These are phyloP conservation scores for Termitomyces sp. DNA, from an alignment of 768 basidiomycete genomes.

Conservation along the genomic window DNA sequence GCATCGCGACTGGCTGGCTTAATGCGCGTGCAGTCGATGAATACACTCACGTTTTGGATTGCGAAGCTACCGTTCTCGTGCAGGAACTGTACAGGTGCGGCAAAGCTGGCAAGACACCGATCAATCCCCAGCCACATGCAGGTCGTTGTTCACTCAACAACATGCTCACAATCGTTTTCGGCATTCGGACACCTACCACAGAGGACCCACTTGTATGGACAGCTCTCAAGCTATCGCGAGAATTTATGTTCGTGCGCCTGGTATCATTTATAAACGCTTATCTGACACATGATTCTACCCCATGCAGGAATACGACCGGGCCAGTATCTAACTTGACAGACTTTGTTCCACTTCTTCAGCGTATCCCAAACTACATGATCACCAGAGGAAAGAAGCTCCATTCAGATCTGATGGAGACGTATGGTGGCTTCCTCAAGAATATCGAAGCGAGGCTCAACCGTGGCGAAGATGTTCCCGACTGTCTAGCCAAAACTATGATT, in stretches of 20 bases:
- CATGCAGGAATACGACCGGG: slow-evolving; percentile 35
- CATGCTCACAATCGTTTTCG: slow-evolving; percentile 42
- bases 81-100: slow-evolving; percentile 30
- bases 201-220: slow-evolving; percentile 32
- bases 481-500: slow-evolving; percentile 37
- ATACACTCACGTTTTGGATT: slow-evolving; percentile 33
- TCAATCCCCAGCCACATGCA: slow-evolving; percentile 36
- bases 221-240: slow-evolving; percentile 33
- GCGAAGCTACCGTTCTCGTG: slow-evolving; percentile 35
- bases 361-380: slow-evolving; percentile 32
- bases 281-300: slow-evolving; percentile 5
- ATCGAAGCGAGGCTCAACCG: slow-evolving; percentile 30
- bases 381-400: slow-evolving; percentile 37
- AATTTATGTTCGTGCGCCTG: slow-evolving; percentile 36
- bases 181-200: slow-evolving; percentile 34
- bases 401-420: slow-evolving; percentile 29
- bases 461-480: slow-evolving; percentile 38
- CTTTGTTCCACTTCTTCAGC: slow-evolving; percentile 39
- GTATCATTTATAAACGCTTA: not conserved
- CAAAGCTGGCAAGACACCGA: slow-evolving; percentile 24
- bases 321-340: slow-evolving; percentile 43
- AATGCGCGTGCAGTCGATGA: slow-evolving; percentile 29
- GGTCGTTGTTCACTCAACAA: slow-evolving; percentile 40
- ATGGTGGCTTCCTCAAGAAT: slow-evolving; percentile 35
- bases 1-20: slow-evolving; percentile 31